These are phyloP conservation scores for Xenosphaeropsis pyriputrescens DNA, from an alignment of 2,329 filamentous ascomycete species.

Conservation along the genomic window DNA sequence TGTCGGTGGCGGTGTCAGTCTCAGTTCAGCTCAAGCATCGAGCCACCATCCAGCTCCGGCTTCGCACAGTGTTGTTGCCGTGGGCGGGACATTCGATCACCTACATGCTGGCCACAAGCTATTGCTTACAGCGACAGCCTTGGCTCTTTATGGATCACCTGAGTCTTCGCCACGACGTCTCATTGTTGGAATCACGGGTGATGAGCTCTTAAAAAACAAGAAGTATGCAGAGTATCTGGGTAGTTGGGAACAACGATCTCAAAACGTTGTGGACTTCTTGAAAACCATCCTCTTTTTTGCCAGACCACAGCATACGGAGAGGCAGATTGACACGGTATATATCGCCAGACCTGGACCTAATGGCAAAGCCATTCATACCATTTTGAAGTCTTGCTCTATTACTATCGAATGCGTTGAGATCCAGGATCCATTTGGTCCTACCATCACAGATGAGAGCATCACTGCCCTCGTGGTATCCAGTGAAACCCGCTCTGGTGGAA, in stretches of 20 bases:
- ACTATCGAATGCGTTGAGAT: constrained; percentile 71
- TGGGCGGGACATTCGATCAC: constrained; percentile 94
- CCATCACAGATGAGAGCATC: constrained; percentile 67
- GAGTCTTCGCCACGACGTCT: constrained; percentile 35
- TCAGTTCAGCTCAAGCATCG: constrained; percentile 19
- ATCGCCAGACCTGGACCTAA: constrained; percentile 18
- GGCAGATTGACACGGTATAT: constrained; percentile 14
- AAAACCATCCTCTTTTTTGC: constrained; percentile 39
- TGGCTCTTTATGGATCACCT: constrained; percentile 44
- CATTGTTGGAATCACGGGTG: constrained; percentile 78
- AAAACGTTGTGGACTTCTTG: constrained; percentile 58
- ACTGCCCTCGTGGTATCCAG: constrained; percentile 73
- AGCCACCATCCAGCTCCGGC: constrained; percentile 4
- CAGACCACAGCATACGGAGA: constrained; percentile 18
- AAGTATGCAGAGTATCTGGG: constrained; percentile 73
- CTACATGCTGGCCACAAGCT: constrained; percentile 92
- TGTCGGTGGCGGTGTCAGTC: constrained; percentile 35
- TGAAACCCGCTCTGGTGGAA: constrained; percentile 74
- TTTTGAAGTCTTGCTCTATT: constrained; percentile 43
- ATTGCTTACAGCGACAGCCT: constrained; percentile 74
- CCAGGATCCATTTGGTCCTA: constrained; percentile 79
- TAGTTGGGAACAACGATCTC: constrained; percentile 62
- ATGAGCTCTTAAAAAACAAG: constrained; percentile 76
- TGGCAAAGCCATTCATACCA: constrained; percentile 36
- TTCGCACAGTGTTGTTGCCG: constrained; percentile 48